Base-by-base conservation (phyloP, 2,329 filamentous ascomycete genomes). In the Diaporthe ampelina region DNA sequence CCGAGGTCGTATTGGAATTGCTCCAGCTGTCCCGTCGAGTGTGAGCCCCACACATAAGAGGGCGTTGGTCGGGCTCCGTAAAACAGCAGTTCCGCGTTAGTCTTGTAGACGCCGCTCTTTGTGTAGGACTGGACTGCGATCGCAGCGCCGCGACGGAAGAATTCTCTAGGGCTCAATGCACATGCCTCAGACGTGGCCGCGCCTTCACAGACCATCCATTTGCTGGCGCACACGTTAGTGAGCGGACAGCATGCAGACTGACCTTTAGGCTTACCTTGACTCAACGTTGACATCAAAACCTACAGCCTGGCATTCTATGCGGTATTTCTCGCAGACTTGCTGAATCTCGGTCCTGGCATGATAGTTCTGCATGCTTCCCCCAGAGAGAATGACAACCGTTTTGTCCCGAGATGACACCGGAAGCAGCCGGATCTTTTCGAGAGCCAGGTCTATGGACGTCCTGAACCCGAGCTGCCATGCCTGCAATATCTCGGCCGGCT, bases 191-290 rank as follows among this genome's bases (percentile, higher is more conserved):
- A 21, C 57, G 6, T 61, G 11, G 57, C 21, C 13, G 57, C 57
- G 40, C 57, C 57, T 26, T 61, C 57, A 11, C 57, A 61, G n/a
- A 61, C 57, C 57, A 61, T 61, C 57, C 57, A 61, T 15, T 61
- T 61, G 35, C 57, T 61, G 35, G n/a, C 13, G 5, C n/a, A 29
- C 10, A 13, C 5, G 3, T 61, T 8, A 45, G 19, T 61, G 17
- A 26, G 15, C 13, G 58, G 37, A 8, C 35, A 13, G 35, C 10
- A 37, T 10, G 29, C 29, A 29, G 29, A 29, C 2, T 29, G 29
- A 37, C 5, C 4, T 3, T 24, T 1, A 21, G 10, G n/a, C 37
- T 63, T 29, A 63, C 58, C 58, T 17, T 21, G 58, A 45, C 37
- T 63, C 58, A 29, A n/a, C 21, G 9, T 29, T 43, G 37, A 63